Base-by-base conservation (phyloP, 2,329 filamentous ascomycete genomes). In the Verticillium zaregamsianum region DNA sequence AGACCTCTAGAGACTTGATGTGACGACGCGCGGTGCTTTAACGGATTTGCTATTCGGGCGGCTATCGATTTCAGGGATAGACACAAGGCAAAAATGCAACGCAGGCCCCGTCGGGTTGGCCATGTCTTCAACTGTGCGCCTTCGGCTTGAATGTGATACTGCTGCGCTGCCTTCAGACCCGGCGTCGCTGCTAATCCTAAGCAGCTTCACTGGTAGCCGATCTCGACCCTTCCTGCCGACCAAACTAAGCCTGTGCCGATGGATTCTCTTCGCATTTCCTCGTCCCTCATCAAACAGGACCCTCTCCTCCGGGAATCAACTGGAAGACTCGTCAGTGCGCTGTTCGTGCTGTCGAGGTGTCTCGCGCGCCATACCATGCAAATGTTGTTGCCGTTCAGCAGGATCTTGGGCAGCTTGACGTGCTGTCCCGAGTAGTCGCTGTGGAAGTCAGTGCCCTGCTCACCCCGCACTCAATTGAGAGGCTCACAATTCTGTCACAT, bases 301-400 rank as follows among this genome's bases (percentile, higher is more conserved):
- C 90, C 73, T 92, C 90, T 58, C 90, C 90, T 68, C 90, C 90
- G 3, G 90, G 90, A 71, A 92, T 92, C 75, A 93, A 82, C 90
- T 93, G 66, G 5, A 56, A 6, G 14, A 35, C 17, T n/a, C 17
- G 23, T 40, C 4, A 15, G 61, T 72, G 40, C 70, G 63, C n/a
- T 55, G 32, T 1, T 6, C 6, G 7, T 37, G 33, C 33, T 0
- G 2, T 33, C 7, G 8, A 3, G 15, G 20, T 7, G 23, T 8
- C 17, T 20, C 11, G 7, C 15, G 37, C 49, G 17, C 68, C 82
- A 61, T 84, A 97, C 95, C 95, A 99, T 99, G 90, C 94, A 98
- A 66, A 99, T 92, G 72, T 98, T 98, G 80, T 99, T 99, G 62
- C 95, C 95, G 72, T 99, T 99, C 45, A 99, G 81, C 52, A 99